Evolutionary conservation across 2,329 filamentous ascomycete genomes (phyloP), one percentile per base, ranked within the genome.

Genomic region (Monosporascus sp.): DNA sequence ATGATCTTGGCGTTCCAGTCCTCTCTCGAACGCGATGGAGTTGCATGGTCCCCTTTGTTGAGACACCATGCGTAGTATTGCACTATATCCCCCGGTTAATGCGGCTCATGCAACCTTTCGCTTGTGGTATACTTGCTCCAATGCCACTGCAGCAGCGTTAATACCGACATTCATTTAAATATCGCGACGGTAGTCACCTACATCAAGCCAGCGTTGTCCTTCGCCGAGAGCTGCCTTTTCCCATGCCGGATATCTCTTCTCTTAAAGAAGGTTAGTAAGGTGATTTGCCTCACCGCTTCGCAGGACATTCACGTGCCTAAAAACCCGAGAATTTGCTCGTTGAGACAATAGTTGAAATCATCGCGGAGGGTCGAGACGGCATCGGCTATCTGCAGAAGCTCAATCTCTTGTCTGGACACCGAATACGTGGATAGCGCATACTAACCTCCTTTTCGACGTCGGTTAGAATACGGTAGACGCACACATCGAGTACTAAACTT

Each of bases 1-100:
- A 68, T 67, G 9, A 70, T 63, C n/a, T 66, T 56, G 15, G 62
- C 50, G 18, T 70, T 70, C 67, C 68, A 70, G 40, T 70, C 60
- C 15, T 62, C 51, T n/a, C 22, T 51, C 0, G 20, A 53, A 1
- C 55, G 56, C 2, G 54, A 60, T 5, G 9, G 0, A 1, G 65
- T 67, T 17, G 35, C 5, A 43, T 70, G 61, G 14, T 63, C 44
- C 2, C 67, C 67, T 9, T 66, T 62, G 24, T 64, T 60, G 0
- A 51, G 41, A 44, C 67, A 68, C 67, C 65, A 69, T 2, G 65
- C 64, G 17, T 67, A 62, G 53, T 66, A 68, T 49, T 68, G 65
- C 31, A 44, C 64, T 67, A 7, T 20, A 35, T 24, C 8, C 6
- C n/a, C 14, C 9, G 40, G 40, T 43, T 43, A 43, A 9, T 20